phyloP scores from a whole-genome alignment of 2,329 filamentous ascomycete species.

The Xylariaceae sp. region DNA sequence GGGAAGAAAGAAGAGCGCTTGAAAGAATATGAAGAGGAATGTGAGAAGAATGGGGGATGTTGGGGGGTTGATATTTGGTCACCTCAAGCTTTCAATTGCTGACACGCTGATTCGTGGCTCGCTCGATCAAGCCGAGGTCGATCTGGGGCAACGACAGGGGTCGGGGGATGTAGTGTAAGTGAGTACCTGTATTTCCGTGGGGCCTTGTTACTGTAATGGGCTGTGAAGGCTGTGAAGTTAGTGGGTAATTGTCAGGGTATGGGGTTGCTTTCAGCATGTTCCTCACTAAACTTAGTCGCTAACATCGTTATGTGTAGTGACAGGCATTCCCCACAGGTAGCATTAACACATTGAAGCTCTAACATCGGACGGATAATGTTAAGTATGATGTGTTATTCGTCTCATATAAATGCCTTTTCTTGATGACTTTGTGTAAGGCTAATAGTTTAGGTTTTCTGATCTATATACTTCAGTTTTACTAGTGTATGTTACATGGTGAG shows the following conservation, averaged over 20 bases:
- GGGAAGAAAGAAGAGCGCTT: constrained; percentile 24
- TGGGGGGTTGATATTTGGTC: constrained; percentile 34
- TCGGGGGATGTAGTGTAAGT: neutral
- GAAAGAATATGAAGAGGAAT: constrained; percentile 23
- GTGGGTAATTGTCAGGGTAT: too few species aligned
- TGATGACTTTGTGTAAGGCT: too few species aligned
- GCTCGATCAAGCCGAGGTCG: constrained; percentile 43
- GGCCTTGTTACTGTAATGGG: neutral
- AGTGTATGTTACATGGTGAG: neutral
- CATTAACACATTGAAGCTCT: neutral
- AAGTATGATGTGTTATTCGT: neutral
- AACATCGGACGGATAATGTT: neutral
- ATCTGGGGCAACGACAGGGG: constrained; percentile 12
- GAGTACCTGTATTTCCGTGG: neutral
- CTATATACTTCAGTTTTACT: neutral
- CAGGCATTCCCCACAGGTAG: too few species aligned
- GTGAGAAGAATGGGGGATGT: constrained; percentile 17
- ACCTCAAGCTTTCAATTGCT: constrained; percentile 41
- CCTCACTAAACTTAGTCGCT: too few species aligned
- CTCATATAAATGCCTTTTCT: neutral
- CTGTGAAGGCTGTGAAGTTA: too few species aligned
- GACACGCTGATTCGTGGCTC: constrained; percentile 47
- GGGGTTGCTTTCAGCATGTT: too few species aligned
- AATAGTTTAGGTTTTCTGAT: neutral
- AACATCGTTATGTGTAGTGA: too few species aligned